phyloP scores from a whole-genome alignment of 2,329 filamentous ascomycete genomes.

The Neocucurbitaria cava region DNA sequence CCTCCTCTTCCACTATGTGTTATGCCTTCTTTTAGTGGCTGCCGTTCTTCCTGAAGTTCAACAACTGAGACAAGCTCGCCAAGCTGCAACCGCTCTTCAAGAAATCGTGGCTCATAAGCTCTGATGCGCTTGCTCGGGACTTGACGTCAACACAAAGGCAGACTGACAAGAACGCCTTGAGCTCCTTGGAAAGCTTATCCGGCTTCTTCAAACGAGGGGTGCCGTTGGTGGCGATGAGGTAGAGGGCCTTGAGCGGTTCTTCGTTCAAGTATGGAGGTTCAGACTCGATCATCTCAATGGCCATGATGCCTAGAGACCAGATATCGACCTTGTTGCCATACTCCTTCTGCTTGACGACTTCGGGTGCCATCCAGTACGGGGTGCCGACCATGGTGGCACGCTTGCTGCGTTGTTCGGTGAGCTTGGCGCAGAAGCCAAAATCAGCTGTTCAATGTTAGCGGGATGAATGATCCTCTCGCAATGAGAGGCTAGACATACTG shows the following conservation, averaged over 20 bases:
- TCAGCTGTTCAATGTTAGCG: slow-evolving; percentile 68
- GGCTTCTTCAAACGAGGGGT: slow-evolving; percentile 97
- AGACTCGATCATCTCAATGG: slow-evolving; percentile 99
- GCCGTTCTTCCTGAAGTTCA: slow-evolving; percentile 81
- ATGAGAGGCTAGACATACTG: slow-evolving; percentile 65
- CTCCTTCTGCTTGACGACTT: slow-evolving; percentile 99
- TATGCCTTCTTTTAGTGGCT: slow-evolving; percentile 47
- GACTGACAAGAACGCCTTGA: slow-evolving; percentile 95
- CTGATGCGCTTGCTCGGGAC: slow-evolving; percentile 87
- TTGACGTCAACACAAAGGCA: slow-evolving; percentile 97
- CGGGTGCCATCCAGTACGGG: slow-evolving; percentile 99
- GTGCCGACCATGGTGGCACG: slow-evolving; percentile 99
- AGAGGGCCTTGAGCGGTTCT: slow-evolving; percentile 95
- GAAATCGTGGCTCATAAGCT: slow-evolving; percentile 92
- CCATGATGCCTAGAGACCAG: slow-evolving; percentile 99
- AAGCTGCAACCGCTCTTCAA: slow-evolving; percentile 88
- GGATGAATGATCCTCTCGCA: neutral
- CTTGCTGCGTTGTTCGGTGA: slow-evolving; percentile 95
- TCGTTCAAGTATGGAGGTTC: slow-evolving; percentile 98
- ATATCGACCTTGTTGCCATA: slow-evolving; percentile 98
- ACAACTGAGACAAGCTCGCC: slow-evolving; percentile 80
- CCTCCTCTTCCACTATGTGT: neutral
- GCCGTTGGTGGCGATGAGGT: slow-evolving; percentile 96
- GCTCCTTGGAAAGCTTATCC: slow-evolving; percentile 95
- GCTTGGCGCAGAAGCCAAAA: slow-evolving; percentile 98